Conservation (phyloP, 23 red algal genomes). For the Agarophyton chilense region DNA sequence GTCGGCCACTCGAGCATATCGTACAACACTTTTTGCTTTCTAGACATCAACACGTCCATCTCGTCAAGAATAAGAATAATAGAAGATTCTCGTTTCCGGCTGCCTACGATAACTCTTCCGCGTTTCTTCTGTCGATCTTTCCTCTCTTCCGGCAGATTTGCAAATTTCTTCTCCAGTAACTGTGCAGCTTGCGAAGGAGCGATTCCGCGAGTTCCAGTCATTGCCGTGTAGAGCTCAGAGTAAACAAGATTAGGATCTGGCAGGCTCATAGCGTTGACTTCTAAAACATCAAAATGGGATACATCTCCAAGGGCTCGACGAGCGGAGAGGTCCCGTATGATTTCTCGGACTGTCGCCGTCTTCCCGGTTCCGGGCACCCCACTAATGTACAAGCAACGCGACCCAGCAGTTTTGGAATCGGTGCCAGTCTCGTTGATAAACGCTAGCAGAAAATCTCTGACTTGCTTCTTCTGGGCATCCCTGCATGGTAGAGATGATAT, state of each 20-base stretch:
- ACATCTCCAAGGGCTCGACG: background rate
- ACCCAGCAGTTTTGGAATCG: background rate
- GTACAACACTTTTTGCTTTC: conserved; percentile 82
- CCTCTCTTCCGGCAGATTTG: conserved; percentile 41
- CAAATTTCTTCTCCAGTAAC: conserved; percentile 46
- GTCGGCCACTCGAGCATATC: conserved; percentile 95
- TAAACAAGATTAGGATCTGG: conserved; percentile 84
- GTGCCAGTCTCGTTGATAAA: conserved; percentile 5
- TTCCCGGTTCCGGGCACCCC: conserved; percentile 98
- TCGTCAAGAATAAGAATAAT: conserved; percentile 93
- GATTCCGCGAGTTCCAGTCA: conserved; percentile 13
- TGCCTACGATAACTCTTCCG: background rate
- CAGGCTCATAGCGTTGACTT: conserved; percentile 97
- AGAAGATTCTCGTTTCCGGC: conserved; percentile 27
- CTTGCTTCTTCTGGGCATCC: conserved; percentile 63
- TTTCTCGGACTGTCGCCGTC: conserved; percentile 88
- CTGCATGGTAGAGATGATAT: conserved; percentile 62
- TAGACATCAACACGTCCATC: conserved; percentile 88
- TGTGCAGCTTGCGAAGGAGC: conserved; percentile 40
- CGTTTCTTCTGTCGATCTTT: background rate
- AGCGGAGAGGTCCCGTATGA: conserved; percentile 57
- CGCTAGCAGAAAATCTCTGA: conserved; percentile 50
- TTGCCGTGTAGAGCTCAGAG: conserved; percentile 47
- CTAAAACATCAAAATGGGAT: conserved; percentile 69
- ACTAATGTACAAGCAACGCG: conserved; percentile 85